These are phyloP conservation scores for Haplosporangium sp. DNA, from an alignment of 371 early-diverging fungal species.

Conservation along the genomic window DNA sequence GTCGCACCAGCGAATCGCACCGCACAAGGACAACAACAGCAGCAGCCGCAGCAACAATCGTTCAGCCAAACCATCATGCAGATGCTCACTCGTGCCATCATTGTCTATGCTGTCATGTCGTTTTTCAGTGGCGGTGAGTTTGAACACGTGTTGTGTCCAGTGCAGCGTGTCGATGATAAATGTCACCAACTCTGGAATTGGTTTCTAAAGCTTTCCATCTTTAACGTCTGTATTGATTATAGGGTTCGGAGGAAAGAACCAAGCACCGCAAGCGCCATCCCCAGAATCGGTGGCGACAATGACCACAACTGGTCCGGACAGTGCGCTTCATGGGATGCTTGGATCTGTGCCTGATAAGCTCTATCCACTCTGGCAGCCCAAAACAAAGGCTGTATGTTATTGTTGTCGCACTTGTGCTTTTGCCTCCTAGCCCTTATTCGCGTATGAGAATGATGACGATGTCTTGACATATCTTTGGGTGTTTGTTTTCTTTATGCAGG, in stretches of 20 bases:
- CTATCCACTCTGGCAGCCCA: slow-evolving; percentile 38
- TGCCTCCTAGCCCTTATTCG: background rate
- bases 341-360: slow-evolving; percentile 17
- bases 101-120: slow-evolving; percentile 28
- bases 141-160: too few species aligned
- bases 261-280: background rate
- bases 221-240: background rate
- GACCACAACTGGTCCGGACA: slow-evolving; percentile 13
- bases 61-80: slow-evolving; percentile 28
- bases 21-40: slow-evolving; percentile 19
- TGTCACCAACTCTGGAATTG: too few species aligned
- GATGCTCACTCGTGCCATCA: slow-evolving; percentile 37
- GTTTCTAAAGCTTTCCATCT: too few species aligned
- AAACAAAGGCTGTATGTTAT: slow-evolving; percentile 30
- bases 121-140: slow-evolving; percentile 17
- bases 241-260: slow-evolving; percentile 30
- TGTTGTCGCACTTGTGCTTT: background rate
- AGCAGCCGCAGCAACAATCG: slow-evolving; percentile 23
- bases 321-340: background rate
- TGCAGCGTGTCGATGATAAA: slow-evolving; percentile 7
- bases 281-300: slow-evolving; percentile 13
- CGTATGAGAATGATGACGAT: background rate
- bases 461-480: background rate
- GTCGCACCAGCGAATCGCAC: slow-evolving; percentile 10
- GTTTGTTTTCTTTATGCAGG: slow-evolving; percentile 27